Conservation (phyloP, 306 rosid genomes). For the Ochetophila trinervis region DNA sequence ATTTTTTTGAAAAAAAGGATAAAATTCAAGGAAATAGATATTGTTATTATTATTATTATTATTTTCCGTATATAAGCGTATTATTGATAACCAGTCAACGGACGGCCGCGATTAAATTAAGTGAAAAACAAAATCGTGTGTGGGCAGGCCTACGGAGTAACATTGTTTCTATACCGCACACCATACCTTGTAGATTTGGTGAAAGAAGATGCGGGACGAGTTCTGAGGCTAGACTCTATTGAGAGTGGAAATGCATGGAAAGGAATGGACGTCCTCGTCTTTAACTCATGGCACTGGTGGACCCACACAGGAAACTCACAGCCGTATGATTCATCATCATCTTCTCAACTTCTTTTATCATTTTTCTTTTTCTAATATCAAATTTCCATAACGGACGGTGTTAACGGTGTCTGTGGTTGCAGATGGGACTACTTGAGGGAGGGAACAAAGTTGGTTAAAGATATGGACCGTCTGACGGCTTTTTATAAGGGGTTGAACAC, state of each 20-base stretch:
- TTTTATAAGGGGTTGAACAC: slow-evolving; percentile 68
- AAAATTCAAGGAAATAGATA: too few relatives aligned
- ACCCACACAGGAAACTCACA: slow-evolving; percentile 73
- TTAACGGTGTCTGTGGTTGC: background rate
- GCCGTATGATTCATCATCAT: slow-evolving; percentile 44
- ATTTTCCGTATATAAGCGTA: too few relatives aligned
- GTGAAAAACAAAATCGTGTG: slow-evolving; percentile 1
- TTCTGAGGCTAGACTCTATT: slow-evolving; percentile 68
- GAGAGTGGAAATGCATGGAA: slow-evolving; percentile 69
- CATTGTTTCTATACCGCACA: slow-evolving; percentile 60
- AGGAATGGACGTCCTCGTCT: slow-evolving; percentile 77
- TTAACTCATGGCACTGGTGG: slow-evolving; percentile 99
- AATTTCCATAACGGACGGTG: background rate
- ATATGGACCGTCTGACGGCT: slow-evolving; percentile 83
- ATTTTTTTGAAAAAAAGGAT: too few relatives aligned
- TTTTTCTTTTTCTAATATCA: background rate
- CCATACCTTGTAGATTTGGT: slow-evolving; percentile 81
- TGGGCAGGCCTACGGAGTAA: slow-evolving; percentile 74
- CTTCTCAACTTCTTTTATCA: background rate
- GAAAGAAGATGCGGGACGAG: slow-evolving; percentile 56
- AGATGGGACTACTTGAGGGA: slow-evolving; percentile 85
- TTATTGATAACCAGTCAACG: too few relatives aligned
- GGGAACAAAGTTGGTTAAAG: slow-evolving; percentile 47
- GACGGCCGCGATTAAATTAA: too few relatives aligned
- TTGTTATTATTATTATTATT: too few relatives aligned